phyloP scores from a whole-genome alignment of 768 basidiomycete species.

The Megacollybia marginata region DNA sequence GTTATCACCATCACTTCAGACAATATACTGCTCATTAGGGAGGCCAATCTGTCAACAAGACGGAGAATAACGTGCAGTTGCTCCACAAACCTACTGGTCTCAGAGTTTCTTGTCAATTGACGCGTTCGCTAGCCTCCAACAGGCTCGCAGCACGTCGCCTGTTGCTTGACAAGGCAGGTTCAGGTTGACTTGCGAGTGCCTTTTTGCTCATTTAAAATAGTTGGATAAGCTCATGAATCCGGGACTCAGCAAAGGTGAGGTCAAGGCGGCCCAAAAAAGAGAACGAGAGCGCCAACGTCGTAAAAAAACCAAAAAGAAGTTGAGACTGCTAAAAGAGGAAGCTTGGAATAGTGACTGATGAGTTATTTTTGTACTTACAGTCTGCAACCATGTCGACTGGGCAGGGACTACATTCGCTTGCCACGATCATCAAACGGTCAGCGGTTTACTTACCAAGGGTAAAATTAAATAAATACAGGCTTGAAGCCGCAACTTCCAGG shows the following conservation, averaged over 20 bases:
- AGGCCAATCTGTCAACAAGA: slow-evolving; percentile 97
- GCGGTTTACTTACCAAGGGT: slow-evolving; percentile 10
- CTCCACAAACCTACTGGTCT: slow-evolving; percentile 85
- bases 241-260: slow-evolving; percentile 63
- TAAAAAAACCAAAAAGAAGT: slow-evolving; percentile 75
- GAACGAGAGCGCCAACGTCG: slow-evolving; percentile 68
- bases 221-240: slow-evolving; percentile 69
- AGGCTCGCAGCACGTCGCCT: slow-evolving; percentile 67
- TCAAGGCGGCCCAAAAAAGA: slow-evolving; percentile 63
- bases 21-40: slow-evolving; percentile 39
- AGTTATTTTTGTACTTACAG: background rate
- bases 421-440: slow-evolving; percentile 80
- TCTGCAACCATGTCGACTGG: slow-evolving; percentile 21
- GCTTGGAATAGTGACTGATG: background rate
- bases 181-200: slow-evolving; percentile 12
- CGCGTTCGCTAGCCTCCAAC: slow-evolving; percentile 77
- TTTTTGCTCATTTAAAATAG: slow-evolving; percentile 25
- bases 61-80: slow-evolving; percentile 84
- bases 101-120: slow-evolving; percentile 82
- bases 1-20: slow-evolving; percentile 11
- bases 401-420: slow-evolving; percentile 61
- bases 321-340: background rate
- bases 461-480: slow-evolving; percentile 31
- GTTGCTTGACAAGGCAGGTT: slow-evolving; percentile 69
- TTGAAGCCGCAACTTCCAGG: slow-evolving; percentile 89